Conservation (phyloP, 2,329 filamentous ascomycete species). For the Beauveria sp. region DNA sequence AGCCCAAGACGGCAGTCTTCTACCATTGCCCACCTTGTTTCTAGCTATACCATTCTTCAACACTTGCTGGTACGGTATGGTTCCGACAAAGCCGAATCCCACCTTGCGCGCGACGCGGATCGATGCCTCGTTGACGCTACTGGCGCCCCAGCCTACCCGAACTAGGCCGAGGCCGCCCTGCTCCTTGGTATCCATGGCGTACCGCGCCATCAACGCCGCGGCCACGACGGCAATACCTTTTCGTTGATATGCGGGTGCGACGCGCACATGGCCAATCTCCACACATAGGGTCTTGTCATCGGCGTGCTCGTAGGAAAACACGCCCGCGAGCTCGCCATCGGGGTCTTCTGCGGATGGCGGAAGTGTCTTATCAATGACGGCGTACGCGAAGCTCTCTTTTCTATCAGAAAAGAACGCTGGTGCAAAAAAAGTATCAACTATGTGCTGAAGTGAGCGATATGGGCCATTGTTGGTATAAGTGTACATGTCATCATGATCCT, state of each 20-base stretch:
- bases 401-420: background rate
- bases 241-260: background rate
- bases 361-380: background rate
- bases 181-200: background rate
- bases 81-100: background rate
- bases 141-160: constrained; percentile 1
- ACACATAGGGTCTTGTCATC: background rate
- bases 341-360: background rate
- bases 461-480: constrained; percentile 1
- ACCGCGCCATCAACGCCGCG: background rate
- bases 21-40: background rate
- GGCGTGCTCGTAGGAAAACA: constrained; percentile 1
- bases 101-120: background rate
- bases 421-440: background rate
- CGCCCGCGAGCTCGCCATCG: background rate
- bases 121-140: constrained; percentile 2
- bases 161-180: background rate
- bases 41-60: background rate
- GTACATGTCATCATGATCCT: constrained; percentile 4
- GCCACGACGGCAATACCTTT: background rate
- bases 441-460: background rate
- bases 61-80: background rate
- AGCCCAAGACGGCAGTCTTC: background rate
- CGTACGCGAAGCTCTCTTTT: background rate
- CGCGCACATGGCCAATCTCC: constrained; percentile 5